Percentiles rank a stretch among this genome's conserved stretches.
Conservation (phyloP, 495 filamentous ascomycete species). For the Neurospora sublineolata region DNA sequence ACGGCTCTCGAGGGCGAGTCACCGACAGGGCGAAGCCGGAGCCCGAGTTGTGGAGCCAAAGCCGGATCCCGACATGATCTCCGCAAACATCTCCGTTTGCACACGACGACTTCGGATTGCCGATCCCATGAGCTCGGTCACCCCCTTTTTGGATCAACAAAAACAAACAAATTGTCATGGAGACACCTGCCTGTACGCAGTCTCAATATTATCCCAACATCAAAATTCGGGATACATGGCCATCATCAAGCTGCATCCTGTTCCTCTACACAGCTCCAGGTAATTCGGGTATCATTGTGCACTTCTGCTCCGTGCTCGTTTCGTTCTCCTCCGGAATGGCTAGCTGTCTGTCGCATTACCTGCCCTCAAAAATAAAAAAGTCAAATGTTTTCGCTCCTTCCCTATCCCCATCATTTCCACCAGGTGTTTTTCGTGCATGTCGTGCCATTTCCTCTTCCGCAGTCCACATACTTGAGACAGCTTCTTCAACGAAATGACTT, state of each 20-base stretch:
- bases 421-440: neutral
- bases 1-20: neutral
- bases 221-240: neutral
- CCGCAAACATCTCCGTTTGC: neutral
- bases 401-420: neutral
- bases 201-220: neutral
- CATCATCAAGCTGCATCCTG: neutral
- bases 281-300: neutral
- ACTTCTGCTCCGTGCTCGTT: neutral
- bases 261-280: neutral
- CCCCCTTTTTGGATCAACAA: neutral
- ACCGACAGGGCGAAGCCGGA: neutral
- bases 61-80: neutral
- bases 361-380: neutral
- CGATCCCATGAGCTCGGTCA: neutral
- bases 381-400: neutral
- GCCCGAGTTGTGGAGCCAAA: neutral
- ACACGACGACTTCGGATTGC: neutral
- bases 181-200: neutral
- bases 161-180: neutral
- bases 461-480: neutral
- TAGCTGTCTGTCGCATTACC: neutral
- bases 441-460: neutral
- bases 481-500: conserved; percentile 37
- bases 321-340: neutral